Conservation (phyloP, 192 early-diverging fungal genomes). For the Linnemannia schmuckeri region DNA sequence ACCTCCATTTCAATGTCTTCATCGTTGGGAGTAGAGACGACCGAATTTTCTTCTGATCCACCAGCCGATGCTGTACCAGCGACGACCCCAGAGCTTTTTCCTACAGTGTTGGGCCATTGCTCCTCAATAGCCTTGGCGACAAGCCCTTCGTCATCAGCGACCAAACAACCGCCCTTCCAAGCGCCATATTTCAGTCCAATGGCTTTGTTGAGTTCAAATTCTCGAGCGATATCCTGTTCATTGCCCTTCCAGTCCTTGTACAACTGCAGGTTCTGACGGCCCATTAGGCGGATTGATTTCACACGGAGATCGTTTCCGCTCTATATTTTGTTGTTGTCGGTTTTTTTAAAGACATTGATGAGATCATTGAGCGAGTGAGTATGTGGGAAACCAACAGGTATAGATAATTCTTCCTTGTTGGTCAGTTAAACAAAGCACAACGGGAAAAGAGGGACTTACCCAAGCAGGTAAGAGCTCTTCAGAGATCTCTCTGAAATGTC, state of each 20-base stretch:
- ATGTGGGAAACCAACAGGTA: background rate
- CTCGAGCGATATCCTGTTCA: conserved; percentile 72
- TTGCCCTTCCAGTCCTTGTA: conserved; percentile 90
- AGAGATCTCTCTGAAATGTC: conserved; percentile 90
- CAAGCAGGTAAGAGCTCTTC: conserved; percentile 81
- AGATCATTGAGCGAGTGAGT: background rate
- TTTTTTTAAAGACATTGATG: background rate
- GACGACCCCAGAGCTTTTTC: background rate
- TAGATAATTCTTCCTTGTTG: background rate
- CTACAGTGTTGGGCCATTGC: conserved; percentile 40
- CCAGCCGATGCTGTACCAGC: background rate
- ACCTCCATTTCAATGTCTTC: conserved; percentile 56
- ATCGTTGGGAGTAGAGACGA: conserved; percentile 38
- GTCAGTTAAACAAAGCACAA: background rate
- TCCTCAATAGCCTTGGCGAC: conserved; percentile 66
- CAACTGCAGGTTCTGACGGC: conserved; percentile 88
- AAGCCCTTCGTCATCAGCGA: conserved; percentile 86
- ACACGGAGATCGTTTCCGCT: conserved; percentile 85
- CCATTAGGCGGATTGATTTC: conserved; percentile 86
- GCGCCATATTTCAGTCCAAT: conserved; percentile 79
- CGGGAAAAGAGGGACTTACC: conserved; percentile 60
- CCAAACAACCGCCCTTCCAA: conserved; percentile 86
- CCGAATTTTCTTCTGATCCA: conserved; percentile 29
- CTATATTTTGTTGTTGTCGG: conserved; percentile 25
- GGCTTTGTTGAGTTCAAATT: conserved; percentile 86